Evolutionary conservation across 2,329 filamentous ascomycete genomes (phyloP).

Genomic region (Pseudopyricularia cyperi): DNA sequence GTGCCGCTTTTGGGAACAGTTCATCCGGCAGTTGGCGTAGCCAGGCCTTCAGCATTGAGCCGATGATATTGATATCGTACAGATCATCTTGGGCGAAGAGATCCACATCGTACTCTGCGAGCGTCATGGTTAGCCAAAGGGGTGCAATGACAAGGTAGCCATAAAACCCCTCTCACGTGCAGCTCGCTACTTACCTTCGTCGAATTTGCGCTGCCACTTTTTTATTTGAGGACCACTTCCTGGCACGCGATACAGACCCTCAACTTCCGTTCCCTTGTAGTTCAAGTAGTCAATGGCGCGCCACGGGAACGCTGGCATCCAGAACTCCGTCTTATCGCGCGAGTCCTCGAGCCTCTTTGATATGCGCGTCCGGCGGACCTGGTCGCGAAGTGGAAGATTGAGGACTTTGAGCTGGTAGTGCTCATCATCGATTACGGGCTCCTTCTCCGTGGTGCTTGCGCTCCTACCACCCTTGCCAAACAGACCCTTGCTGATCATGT

Average conservation of each 20-base stretch:
- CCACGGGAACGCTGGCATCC: conserved; percentile 96
- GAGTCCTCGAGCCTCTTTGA: conserved; percentile 80
- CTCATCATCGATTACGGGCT: conserved; percentile 59
- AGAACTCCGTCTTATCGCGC: conserved; percentile 92
- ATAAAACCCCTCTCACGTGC: background rate
- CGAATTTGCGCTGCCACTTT: conserved; percentile 85
- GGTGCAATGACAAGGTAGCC: background rate
- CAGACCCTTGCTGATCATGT: conserved; percentile 69
- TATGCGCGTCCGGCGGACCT: conserved; percentile 82
- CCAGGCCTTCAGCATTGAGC: conserved; percentile 94
- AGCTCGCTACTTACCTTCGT: conserved; percentile 47
- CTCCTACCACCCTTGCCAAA: conserved; percentile 68
- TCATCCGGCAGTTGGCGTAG: conserved; percentile 89
- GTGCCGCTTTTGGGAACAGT: conserved; percentile 73
- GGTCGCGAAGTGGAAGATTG: conserved; percentile 73
- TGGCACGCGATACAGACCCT: conserved; percentile 84
- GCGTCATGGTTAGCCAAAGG: conserved; percentile 5
- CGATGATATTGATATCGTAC: conserved; percentile 93
- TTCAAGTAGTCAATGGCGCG: conserved; percentile 93
- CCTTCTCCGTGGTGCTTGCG: conserved; percentile 55
- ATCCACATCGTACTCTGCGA: conserved; percentile 70
- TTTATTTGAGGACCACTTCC: conserved; percentile 85
- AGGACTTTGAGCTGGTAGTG: conserved; percentile 77
- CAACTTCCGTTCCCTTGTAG: conserved; percentile 85
- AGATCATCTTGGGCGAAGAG: conserved; percentile 77